A percentile compares a stretch with the other conserved stretches of the same genome.
Conservation (phyloP, 2,329 filamentous ascomycete species). For the Epichloe sp. region DNA sequence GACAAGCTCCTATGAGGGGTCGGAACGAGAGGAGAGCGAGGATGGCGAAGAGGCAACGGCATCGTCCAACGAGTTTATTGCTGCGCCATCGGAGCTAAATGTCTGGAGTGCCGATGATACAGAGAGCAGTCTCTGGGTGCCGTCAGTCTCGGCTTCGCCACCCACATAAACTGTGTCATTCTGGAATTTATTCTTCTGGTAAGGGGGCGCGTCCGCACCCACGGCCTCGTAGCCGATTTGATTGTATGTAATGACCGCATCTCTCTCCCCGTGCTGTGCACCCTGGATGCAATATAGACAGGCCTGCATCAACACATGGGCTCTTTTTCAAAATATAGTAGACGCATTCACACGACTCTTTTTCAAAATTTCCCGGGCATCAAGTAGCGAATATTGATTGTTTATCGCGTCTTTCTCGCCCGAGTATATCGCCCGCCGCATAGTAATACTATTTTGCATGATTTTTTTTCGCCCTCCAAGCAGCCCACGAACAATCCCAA, state of each 20-base stretch:
- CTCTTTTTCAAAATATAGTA: neutral
- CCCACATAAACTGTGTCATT: neutral
- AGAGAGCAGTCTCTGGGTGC: constrained; percentile 33
- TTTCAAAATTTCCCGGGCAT: no score
- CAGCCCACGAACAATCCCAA: neutral
- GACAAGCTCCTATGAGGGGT: constrained; percentile 25
- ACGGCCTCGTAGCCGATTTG: neutral
- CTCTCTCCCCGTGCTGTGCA: neutral
- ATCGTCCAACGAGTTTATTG: constrained; percentile 34
- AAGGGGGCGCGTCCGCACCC: neutral
- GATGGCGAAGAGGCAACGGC: constrained; percentile 17
- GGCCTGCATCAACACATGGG: neutral
- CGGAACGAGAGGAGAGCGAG: constrained; percentile 23
- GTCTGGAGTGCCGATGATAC: constrained; percentile 29
- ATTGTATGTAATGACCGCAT: neutral
- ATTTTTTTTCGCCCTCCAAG: neutral
- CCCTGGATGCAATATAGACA: neutral
- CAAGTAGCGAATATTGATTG: neutral
- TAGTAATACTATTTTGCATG: neutral
- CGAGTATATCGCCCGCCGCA: neutral
- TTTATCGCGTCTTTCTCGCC: neutral
- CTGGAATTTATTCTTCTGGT: no score
- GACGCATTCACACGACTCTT: neutral
- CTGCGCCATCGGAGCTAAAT: constrained; percentile 30
- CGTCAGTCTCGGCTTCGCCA: constrained; percentile 12